Conservation (phyloP, 495 filamentous ascomycete genomes). For the Penicillium nucicola region DNA sequence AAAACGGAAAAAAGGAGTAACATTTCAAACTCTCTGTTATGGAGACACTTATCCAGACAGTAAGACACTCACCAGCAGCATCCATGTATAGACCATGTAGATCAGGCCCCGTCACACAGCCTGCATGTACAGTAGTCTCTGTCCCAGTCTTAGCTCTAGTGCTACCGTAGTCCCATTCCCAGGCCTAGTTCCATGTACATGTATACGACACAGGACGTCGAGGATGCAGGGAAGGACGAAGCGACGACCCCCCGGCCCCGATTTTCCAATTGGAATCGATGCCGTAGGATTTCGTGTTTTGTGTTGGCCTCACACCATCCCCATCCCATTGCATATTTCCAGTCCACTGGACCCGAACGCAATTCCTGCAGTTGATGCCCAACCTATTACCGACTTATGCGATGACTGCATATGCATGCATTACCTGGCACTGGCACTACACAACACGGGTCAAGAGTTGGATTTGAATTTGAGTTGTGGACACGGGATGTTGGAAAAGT, state of each 20-base stretch:
- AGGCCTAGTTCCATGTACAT: background rate
- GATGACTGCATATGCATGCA: constrained; percentile 6
- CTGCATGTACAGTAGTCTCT: too few species aligned
- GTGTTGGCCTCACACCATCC: background rate
- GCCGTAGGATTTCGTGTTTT: background rate
- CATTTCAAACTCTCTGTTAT: background rate
- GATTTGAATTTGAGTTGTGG: too few species aligned
- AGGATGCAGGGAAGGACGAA: too few species aligned
- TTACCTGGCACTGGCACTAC: constrained; percentile 1
- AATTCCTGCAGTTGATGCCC: constrained; percentile 10
- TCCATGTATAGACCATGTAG: background rate
- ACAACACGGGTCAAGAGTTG: too few species aligned
- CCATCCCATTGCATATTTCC: background rate
- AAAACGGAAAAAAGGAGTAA: background rate
- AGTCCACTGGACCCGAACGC: background rate
- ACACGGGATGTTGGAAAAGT: background rate
- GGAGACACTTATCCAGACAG: background rate
- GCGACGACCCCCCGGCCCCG: too few species aligned
- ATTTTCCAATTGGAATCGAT: too few species aligned
- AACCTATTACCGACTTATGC: background rate
- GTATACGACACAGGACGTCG: background rate
- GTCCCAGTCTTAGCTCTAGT: too few species aligned
- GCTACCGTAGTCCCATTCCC: too few species aligned
- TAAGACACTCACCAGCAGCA: background rate
- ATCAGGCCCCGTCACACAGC: background rate